Conservation (phyloP, 192 early-diverging fungal species). For the Gonapodya sp. region DNA sequence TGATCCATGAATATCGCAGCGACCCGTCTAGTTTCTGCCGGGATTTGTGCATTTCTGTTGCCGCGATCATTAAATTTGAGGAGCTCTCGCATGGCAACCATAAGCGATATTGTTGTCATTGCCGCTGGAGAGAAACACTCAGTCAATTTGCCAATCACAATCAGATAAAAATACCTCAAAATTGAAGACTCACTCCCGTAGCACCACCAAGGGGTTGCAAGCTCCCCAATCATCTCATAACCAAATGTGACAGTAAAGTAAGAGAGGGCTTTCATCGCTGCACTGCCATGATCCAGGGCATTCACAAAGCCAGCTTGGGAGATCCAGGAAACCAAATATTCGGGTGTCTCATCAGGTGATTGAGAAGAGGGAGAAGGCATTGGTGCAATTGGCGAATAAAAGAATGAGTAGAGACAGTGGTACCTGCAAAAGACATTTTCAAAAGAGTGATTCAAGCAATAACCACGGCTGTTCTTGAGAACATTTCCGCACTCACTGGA, state of each 20-base stretch:
- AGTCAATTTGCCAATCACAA: too few relatives aligned
- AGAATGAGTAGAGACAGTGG: background rate
- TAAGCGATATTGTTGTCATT: background rate
- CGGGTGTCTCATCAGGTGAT: background rate
- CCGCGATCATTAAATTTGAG: background rate
- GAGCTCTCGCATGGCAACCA: background rate
- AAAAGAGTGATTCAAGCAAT: background rate
- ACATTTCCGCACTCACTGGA: background rate
- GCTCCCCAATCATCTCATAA: background rate
- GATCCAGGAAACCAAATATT: background rate
- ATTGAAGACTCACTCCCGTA: background rate
- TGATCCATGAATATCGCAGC: background rate
- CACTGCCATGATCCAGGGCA: background rate
- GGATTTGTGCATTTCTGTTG: background rate
- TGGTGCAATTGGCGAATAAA: background rate
- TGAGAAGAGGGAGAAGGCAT: background rate
- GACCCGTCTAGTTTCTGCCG: background rate
- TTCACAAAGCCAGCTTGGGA: background rate
- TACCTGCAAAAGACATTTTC: background rate
- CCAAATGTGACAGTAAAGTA: background rate
- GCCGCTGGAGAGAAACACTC: background rate
- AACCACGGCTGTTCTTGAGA: background rate
- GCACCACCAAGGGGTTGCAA: background rate
- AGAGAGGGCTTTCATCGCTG: background rate
- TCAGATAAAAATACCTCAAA: too few relatives aligned